These are phyloP conservation scores for Pinus tabuliformis DNA, from an alignment of 75 land plant genomes.

Conservation along the genomic window DNA sequence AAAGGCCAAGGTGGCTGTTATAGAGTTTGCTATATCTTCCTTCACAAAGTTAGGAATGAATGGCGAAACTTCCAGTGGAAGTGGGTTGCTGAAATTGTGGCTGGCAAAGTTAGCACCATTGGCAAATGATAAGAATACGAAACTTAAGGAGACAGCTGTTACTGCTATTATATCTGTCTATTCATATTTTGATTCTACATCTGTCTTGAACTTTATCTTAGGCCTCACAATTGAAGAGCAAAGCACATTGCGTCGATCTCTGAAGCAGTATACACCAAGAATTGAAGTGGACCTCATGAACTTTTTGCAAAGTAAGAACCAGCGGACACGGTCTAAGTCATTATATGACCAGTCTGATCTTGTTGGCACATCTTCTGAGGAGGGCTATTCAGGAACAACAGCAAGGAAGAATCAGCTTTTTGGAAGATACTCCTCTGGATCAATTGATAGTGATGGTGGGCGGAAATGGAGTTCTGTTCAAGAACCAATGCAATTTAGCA, in stretches of 20 bases:
- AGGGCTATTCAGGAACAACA: slow-evolving; percentile 37
- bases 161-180: slow-evolving; percentile 93
- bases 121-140: slow-evolving; percentile 86
- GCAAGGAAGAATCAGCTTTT: slow-evolving; percentile 54
- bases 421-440: slow-evolving; percentile 77
- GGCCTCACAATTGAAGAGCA: slow-evolving; percentile 95
- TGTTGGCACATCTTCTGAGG: slow-evolving; percentile 72
- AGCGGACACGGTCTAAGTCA: slow-evolving; percentile 60
- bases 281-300: slow-evolving; percentile 98
- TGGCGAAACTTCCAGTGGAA: slow-evolving; percentile 70
- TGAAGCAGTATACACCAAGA: slow-evolving; percentile 95
- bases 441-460: slow-evolving; percentile 69
- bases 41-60: slow-evolving; percentile 76
- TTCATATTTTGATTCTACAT: slow-evolving; percentile 78
- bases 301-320: slow-evolving; percentile 89
- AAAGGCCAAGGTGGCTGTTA: slow-evolving; percentile 97
- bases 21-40: slow-evolving; percentile 91
- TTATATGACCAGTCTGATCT: slow-evolving; percentile 74
- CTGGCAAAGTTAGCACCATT: slow-evolving; percentile 89
- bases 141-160: slow-evolving; percentile 94
- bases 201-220: slow-evolving; percentile 88
- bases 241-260: slow-evolving; percentile 84
- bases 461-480: slow-evolving; percentile 74
- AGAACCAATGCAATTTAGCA: slow-evolving; percentile 43
- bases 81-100: slow-evolving; percentile 89